phyloP scores from a whole-genome alignment of 345 rosid genomes.

The Mangifera indica region DNA sequence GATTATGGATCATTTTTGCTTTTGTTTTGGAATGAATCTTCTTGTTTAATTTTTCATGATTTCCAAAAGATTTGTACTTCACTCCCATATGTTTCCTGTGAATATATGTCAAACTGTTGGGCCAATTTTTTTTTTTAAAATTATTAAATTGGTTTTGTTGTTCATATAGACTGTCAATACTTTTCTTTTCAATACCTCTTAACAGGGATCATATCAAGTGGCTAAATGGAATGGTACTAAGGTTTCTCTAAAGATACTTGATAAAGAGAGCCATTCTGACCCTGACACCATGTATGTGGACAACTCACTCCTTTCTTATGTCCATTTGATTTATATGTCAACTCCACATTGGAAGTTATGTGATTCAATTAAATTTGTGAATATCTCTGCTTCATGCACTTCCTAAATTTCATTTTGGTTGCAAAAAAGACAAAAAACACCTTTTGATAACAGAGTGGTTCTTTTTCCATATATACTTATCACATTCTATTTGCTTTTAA shows the following conservation, averaged over 20 bases:
- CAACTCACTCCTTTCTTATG: conserved; percentile 8
- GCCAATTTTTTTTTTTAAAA: background rate
- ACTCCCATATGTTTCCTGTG: background rate
- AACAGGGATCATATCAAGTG: conserved; percentile 89
- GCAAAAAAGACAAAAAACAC: background rate
- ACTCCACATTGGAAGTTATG: background rate
- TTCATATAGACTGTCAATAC: background rate
- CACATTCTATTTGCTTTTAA: background rate
- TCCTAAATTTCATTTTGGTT: background rate
- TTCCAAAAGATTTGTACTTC: background rate
- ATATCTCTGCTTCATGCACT: background rate
- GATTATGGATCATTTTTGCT: background rate
- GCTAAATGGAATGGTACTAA: conserved; percentile 99
- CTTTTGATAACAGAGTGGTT: background rate
- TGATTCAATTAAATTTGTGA: background rate
- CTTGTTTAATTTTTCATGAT: background rate
- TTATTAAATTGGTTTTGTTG: background rate
- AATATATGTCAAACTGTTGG: conserved; percentile 9
- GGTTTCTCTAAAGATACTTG: conserved; percentile 87
- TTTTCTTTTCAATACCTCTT: background rate
- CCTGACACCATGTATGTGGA: conserved; percentile 66
- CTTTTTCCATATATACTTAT: background rate
- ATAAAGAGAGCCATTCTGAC: conserved; percentile 63
- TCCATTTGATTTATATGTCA: conserved; percentile 11
- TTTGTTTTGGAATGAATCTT: background rate